Base-by-base conservation (phyloP, 2,329 filamentous ascomycete species). In the Cladosporium sp. region DNA sequence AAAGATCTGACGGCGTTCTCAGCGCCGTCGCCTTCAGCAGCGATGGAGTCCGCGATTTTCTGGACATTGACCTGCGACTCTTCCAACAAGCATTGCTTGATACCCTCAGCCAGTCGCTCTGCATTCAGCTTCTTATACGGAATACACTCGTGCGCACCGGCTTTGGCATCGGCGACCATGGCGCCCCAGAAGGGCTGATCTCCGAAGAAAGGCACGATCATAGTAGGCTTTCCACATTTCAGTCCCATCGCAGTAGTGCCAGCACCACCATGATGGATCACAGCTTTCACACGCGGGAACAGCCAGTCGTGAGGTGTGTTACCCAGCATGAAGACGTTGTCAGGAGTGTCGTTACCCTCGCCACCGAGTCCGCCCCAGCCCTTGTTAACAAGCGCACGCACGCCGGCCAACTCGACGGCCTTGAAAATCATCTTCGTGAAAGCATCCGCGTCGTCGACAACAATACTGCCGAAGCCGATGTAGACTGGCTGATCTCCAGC, bases 391-490 rank as follows among this genome's bases (percentile, higher is more conserved):
- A 88, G 78, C 0, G 83, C 84, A 25, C 85, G 79, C 6, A 79
- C 78, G 5, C 84, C 84, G 11, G 79, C 77, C 56, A 73, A 74
- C 62, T 82, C 80, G 3, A 92, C 82, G 0, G 91, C 90, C 14
- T 91, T 87, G 65, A 93, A 91, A 10, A 94, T 89, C 66, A 89
- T 83, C 21, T 83, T 79, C 0, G 91, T 93, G 77, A 93, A 85
- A 0, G 80, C 85, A 65, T 90, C 85, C 0, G 90, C 89, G 66
- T 93, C 88, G 64, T 93, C 89, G 0, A 93, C 88, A 2, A 94
- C 91, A 60, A 94, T 94, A 0, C 89, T 92, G 0, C 91, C 91
- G 70, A 95, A 95, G 0, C 91, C 91, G 66, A 94, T 91, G 73
- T 94, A 94, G 0, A 94, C 85, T 0, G 91, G 91, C 3, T 90